Evolutionary conservation across 2,329 filamentous ascomycete genomes (phyloP), one percentile per base, ranked within the genome.

Genomic region (Hyphodiscus sp.): DNA sequence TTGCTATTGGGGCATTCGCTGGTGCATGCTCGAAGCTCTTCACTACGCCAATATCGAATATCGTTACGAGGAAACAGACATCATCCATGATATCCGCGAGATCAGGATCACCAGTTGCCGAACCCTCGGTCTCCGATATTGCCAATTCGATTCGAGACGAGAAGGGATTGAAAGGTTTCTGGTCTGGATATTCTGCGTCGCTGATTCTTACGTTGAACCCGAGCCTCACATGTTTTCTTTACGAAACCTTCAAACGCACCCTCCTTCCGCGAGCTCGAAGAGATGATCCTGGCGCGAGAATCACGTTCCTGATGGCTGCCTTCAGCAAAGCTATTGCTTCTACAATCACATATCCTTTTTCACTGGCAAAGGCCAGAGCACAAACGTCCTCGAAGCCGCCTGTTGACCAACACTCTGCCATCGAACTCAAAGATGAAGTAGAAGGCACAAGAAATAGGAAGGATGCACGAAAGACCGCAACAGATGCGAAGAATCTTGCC

Each of bases 151-250:
- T 95, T 55, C 72, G 74, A 42, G 65, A 73, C 1, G 86, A 92
- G 66, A 87, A 86, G 61, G 90, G 91, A 0, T 55, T 91, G 10
- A 67, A 74, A 45, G 90, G 89, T 2, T 86, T 96, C 63, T 96
- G 91, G 91, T 86, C 89, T 0, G 91, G 91, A 0, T 95, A 95
- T 68, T 89, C 87, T 19, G 89, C 90, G 1, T 85, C 81, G 20
- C 69, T 95, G 54, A 77, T 96, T 41, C 72, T 95, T 49, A 91
- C 91, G 0, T 75, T 95, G 26, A 96, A 96, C 64, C 91, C 91
- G 1, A 86, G 86, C 59, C 79, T 96, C 58, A 95, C 91, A 0
- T 91, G 96, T 67, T 84, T 92, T 61, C 74, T 95, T 29, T 89
- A 95, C 65, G 85, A 89, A 61, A 72, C 85, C 8, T 73, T 94